A percentile compares a stretch with the other conserved stretches of the same genome.
Conservation (phyloP, 352 stramenopile species). For the Phytophthora pisi region DNA sequence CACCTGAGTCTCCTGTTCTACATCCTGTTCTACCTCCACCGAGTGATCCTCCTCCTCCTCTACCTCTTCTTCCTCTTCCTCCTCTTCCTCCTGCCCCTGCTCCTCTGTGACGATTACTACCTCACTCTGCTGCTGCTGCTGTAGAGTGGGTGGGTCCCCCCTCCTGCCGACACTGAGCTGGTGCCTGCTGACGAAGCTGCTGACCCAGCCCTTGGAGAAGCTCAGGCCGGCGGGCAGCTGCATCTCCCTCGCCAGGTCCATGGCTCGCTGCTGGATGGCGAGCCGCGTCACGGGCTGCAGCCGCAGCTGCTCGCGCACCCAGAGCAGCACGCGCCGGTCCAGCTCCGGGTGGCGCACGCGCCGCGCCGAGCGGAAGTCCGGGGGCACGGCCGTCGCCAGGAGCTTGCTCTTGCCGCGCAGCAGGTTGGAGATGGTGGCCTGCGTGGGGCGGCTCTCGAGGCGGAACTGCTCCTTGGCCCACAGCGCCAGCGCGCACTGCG, state of each 20-base stretch:
- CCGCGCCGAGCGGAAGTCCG: conserved; percentile 46
- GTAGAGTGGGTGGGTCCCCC: not conserved
- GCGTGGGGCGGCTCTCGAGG: conserved; percentile 52
- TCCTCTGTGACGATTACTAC: too few relatives aligned
- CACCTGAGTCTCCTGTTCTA: not conserved
- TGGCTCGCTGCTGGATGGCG: conserved; percentile 43
- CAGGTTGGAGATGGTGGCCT: conserved; percentile 74
- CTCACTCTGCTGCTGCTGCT: not conserved
- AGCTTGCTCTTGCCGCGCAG: conserved; percentile 54
- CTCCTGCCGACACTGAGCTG: conserved; percentile 46
- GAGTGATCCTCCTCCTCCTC: conserved; percentile 2
- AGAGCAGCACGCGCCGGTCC: conserved; percentile 50
- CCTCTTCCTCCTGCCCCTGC: not conserved
- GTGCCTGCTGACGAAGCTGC: conserved; percentile 64
- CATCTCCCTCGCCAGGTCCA: conserved; percentile 45
- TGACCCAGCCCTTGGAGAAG: conserved; percentile 73
- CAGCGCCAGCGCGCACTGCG: conserved; percentile 53
- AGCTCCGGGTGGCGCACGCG: conserved; percentile 61
- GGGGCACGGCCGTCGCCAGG: conserved; percentile 45
- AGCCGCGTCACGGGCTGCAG: conserved; percentile 29
- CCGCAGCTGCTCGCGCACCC: conserved; percentile 46
- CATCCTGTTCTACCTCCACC: conserved; percentile 8
- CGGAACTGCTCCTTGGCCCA: conserved; percentile 64
- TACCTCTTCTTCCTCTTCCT: conserved; percentile 5
- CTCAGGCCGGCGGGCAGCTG: conserved; percentile 41